Base-by-base conservation (phyloP, 1,139 yeast genomes). In the Diutina catenulata region DNA sequence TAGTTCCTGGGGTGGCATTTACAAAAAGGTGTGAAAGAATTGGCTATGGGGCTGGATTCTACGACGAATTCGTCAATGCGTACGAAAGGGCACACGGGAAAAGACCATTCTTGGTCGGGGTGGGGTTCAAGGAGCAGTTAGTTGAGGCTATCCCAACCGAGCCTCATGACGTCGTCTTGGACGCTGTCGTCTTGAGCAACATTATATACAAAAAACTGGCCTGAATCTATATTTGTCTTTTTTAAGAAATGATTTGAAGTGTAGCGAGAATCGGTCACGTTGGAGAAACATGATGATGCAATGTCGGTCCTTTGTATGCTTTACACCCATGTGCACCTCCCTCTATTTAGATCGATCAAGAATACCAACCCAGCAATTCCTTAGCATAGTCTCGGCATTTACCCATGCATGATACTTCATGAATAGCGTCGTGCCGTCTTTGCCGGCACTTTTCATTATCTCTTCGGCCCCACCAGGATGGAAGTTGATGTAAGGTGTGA, bases 381-480 rank as follows among this genome's bases (percentile, higher is more conserved):
- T 86, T 42, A 91, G 59, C 72, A 91, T 75, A 45, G 86, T 62
- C 48, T 88, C 96, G 36, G 67, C 83, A 55, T 83, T 88, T 1
- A 80, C 94, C 96, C 96, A 87, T 22, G 84, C 66, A 52, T 87
- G 95, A 45, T 81, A 82, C 55, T 77, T 76, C 56, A 78, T 76
- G 50, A 91, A 91, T 44, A 84, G 50, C n/a, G 59, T 49, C 1
- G 95, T 86, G 1, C 93, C 94, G 52, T 88, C 96, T 42, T 67
- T 66, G 0, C 96, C 96, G 0, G 94, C 94, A 49, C 83, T 74
- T 41, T 76, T 73, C 74, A 83, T 64, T 35, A 91, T 60, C 50
- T 87, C 87, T 5, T 73, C 76, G 2, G 68, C 77, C 1, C 98
- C 98, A 19, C 98, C 98, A 0, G 98, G 98, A 49, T 91, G 98